phyloP scores from a whole-genome alignment of 352 stramenopile genomes.

The Globisporangium spinosum region DNA sequence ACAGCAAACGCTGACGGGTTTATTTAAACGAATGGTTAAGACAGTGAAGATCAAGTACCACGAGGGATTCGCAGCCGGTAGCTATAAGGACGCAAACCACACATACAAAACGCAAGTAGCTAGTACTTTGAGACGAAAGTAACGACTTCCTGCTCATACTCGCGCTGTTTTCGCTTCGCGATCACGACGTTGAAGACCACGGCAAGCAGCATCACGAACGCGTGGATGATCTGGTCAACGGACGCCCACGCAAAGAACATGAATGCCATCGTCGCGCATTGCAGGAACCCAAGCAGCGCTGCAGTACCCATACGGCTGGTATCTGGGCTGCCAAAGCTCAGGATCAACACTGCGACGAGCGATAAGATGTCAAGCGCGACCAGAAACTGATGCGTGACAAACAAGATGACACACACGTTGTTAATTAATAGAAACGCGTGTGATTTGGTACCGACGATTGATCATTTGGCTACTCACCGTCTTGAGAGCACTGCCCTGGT shows the following conservation, averaged over 20 bases:
- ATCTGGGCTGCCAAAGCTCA: slow-evolving; percentile 27
- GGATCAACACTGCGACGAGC: slow-evolving; percentile 39
- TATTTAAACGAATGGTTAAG: not conserved
- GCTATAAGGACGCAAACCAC: not conserved
- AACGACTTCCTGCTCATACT: slow-evolving; percentile 29
- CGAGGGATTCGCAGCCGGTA: not conserved
- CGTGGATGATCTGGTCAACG: slow-evolving; percentile 32
- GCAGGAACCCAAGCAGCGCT: slow-evolving; percentile 34
- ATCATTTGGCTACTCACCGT: not conserved
- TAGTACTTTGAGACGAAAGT: slow-evolving; percentile 26
- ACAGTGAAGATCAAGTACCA: not conserved
- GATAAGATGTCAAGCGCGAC: slow-evolving; percentile 42
- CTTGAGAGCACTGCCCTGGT: slow-evolving; percentile 9
- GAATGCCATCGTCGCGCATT: slow-evolving; percentile 37
- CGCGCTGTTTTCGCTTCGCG: slow-evolving; percentile 23
- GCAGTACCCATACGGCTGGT: slow-evolving; percentile 37
- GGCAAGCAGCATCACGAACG: slow-evolving; percentile 29
- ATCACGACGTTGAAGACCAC: slow-evolving; percentile 28
- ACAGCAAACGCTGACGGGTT: not conserved
- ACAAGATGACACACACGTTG: not conserved
- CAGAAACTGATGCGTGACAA: slow-evolving; percentile 30
- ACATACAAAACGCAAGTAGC: not conserved
- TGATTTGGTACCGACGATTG: not conserved
- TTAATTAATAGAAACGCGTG: not conserved
- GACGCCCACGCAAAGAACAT: slow-evolving; percentile 32